A percentile compares a stretch with the other conserved stretches of the same genome.
phyloP scores from a whole-genome alignment of 495 filamentous ascomycete species.

The Penicillium verhagenii region DNA sequence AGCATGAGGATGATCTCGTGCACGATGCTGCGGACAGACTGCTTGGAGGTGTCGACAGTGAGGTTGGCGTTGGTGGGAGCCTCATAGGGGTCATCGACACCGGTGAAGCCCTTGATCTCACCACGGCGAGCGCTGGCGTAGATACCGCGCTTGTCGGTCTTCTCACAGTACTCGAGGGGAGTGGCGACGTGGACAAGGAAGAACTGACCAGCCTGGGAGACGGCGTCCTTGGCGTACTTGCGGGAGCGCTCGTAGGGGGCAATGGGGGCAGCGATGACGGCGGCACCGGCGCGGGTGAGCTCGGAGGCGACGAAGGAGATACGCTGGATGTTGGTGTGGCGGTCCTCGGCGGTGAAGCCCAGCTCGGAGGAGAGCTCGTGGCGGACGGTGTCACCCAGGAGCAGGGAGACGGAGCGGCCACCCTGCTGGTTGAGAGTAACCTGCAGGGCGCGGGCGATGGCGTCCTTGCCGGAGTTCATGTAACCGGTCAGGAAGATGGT shows the following conservation, averaged over 20 bases:
- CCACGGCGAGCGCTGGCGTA: constrained; percentile 81
- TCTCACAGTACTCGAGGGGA: constrained; percentile 86
- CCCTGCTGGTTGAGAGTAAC: constrained; percentile 98
- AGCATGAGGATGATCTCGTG: constrained; percentile 95
- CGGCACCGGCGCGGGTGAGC: constrained; percentile 86
- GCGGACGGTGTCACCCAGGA: constrained; percentile 93
- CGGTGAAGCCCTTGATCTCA: constrained; percentile 98
- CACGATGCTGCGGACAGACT: constrained; percentile 85
- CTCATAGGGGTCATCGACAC: constrained; percentile 98
- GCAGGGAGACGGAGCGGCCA: constrained; percentile 87
- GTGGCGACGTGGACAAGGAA: constrained; percentile 95
- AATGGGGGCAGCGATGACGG: constrained; percentile 97
- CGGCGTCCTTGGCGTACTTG: constrained; percentile 71
- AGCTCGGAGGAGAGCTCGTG: constrained; percentile 91
- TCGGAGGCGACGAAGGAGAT: constrained; percentile 96
- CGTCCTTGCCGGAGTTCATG: constrained; percentile 94
- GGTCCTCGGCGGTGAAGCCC: constrained; percentile 90
- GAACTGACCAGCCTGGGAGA: constrained; percentile 85
- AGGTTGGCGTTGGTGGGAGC: constrained; percentile 76
- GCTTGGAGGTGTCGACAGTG: constrained; percentile 79
- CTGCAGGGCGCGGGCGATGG: constrained; percentile 91
- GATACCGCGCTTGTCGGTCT: constrained; percentile 90
- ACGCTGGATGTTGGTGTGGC: constrained; percentile 91
- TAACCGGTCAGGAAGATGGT: constrained; percentile 98
- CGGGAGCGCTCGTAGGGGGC: constrained; percentile 84